These are phyloP conservation scores for Cystobasidium tubakii DNA, from an alignment of 768 basidiomycete genomes.

Conservation along the genomic window DNA sequence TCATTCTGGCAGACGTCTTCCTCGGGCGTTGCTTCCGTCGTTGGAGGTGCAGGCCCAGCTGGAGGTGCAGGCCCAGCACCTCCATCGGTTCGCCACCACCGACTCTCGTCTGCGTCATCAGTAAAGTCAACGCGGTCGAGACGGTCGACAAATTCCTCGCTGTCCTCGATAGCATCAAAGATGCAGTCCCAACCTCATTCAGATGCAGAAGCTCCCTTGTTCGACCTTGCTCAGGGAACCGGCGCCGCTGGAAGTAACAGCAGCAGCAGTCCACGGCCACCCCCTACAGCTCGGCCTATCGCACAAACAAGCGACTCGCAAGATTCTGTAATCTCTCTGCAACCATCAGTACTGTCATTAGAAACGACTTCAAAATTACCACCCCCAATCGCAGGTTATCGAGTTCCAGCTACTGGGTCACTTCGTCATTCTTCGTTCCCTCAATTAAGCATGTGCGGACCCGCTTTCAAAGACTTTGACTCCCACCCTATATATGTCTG, in stretches of 20 bases:
- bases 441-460: constrained; percentile 27
- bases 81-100: background rate
- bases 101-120: constrained; percentile 12
- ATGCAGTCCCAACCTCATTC: background rate
- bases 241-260: background rate
- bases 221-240: background rate
- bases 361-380: background rate
- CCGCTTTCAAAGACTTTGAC: constrained; percentile 24
- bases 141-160: background rate
- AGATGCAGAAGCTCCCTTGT: background rate
- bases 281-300: background rate
- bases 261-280: background rate
- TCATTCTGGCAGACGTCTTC: no score
- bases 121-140: constrained; percentile 1
- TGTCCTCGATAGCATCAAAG: background rate
- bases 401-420: constrained; percentile 22
- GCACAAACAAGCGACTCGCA: background rate
- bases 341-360: constrained; percentile 28
- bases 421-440: constrained; percentile 18
- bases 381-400: constrained; percentile 22
- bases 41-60: background rate
- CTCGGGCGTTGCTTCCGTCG: background rate
- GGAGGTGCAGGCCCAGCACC: background rate
- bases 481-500: constrained; percentile 26
- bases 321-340: background rate